Base-by-base conservation (phyloP, 352 stramenopile genomes). In the Pythium biforme region DNA sequence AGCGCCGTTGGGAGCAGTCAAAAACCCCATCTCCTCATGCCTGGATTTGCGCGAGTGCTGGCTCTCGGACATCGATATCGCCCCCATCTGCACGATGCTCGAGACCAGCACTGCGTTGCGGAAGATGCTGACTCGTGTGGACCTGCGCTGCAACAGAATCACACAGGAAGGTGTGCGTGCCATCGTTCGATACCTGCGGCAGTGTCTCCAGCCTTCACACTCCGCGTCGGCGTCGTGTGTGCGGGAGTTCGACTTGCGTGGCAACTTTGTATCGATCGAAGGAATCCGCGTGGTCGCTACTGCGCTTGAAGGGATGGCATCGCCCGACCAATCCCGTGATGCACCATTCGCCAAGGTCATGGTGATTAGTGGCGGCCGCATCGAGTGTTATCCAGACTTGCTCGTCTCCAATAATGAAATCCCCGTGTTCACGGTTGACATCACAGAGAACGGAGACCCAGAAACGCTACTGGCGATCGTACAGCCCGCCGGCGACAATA, bases 231-330 rank as follows among this genome's bases (percentile, higher is more conserved):
- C 61, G 63, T 15, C 49, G 40, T 27, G 37, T 31, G 55, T 88
- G 11, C 56, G 64, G 25, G 74, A 90, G 53, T 41, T 93, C 8
- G 77, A 90, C 60, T 60, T 93, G 17, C 81, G 82, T 22, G 68
- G 77, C n/a, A 93, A 93, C 46, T 89, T 69, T 59, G 72, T 93
- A 51, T 85, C 80, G 17, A 68, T 89, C 3, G 80, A 90, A 51
- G 81, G 81, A 11, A 64, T 91, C 20, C 81, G 84, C 17, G 50
- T 56, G 4, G 64, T 93, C 9, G 84, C 81, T 0, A 84, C 47
- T 40, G 67, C 66, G 1, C 54, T 93, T 0, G 77, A 91, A 55
- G 57, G 45, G 14, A 49, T 88, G n/a, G 33, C 47, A 5, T 49
- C 39, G 7, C 33, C 26, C 20, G 25, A 59, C 31, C 51, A 29